Evolutionary conservation across 2,329 filamentous ascomycete species (phyloP).

Genomic region (Chaetomium sp.): DNA sequence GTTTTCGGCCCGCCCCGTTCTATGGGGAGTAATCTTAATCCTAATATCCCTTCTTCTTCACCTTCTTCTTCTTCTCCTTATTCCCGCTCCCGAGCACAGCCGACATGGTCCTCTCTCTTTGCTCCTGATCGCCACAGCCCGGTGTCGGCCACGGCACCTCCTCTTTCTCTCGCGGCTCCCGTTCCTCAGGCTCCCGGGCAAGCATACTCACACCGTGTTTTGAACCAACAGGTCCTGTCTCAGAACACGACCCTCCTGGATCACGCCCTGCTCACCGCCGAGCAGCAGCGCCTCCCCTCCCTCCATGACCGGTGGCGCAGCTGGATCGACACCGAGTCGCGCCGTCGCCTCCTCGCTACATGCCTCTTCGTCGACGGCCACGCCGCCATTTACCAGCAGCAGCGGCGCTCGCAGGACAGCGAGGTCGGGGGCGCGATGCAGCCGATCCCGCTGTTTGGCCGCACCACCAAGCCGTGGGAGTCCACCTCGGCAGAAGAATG

Average conservation of each 20-base stretch:
- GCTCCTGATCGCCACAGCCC: slow-evolving; percentile 26
- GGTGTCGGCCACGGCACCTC: slow-evolving; percentile 17
- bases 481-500: slow-evolving; percentile 50
- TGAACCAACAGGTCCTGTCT: slow-evolving; percentile 38
- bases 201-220: slow-evolving; percentile 38
- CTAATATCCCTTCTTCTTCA: slow-evolving; percentile 24
- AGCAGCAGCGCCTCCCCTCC: slow-evolving; percentile 25
- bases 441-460: slow-evolving; percentile 51
- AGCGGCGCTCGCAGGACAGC: slow-evolving; percentile 45
- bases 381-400: slow-evolving; percentile 57
- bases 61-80: slow-evolving; percentile 24
- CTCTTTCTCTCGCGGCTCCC: slow-evolving; percentile 29
- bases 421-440: slow-evolving; percentile 42
- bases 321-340: slow-evolving; percentile 57
- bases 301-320: slow-evolving; percentile 47
- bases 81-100: slow-evolving; percentile 22
- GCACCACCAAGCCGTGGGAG: slow-evolving; percentile 53
- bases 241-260: slow-evolving; percentile 35
- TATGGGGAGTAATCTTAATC: slow-evolving; percentile 29
- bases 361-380: slow-evolving; percentile 62
- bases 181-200: slow-evolving; percentile 30
- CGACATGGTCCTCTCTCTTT: slow-evolving; percentile 35
- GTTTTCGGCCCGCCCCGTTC: slow-evolving; percentile 21
- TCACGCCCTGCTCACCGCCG: slow-evolving; percentile 24
- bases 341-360: slow-evolving; percentile 55